A percentile compares a stretch with the other conserved stretches of the same genome.
These are phyloP conservation scores for Wickerhamiella cacticola DNA, from an alignment of 805 yeast genomes.

Conservation along the genomic window DNA sequence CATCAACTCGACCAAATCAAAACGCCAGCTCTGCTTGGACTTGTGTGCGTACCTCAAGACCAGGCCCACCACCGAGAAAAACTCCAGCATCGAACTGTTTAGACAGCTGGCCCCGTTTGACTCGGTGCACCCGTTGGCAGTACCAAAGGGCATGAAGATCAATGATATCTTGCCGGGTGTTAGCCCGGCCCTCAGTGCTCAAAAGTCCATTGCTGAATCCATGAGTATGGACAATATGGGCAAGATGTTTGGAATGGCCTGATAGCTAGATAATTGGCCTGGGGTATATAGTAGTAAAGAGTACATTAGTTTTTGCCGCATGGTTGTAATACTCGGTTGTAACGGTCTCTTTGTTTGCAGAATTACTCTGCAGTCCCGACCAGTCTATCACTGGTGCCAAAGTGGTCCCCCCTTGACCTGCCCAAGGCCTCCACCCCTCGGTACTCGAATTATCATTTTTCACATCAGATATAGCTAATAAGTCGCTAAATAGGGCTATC, in stretches of 20 bases:
- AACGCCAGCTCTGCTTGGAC: constrained; percentile 51
- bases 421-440: too few species aligned
- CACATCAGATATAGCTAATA: too few species aligned
- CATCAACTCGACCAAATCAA: constrained; percentile 46
- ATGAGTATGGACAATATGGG: constrained; percentile 17
- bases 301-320: too few species aligned
- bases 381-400: too few species aligned
- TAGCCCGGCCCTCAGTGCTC: constrained; percentile 66
- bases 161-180: constrained; percentile 81
- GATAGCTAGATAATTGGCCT: too few species aligned
- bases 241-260: constrained; percentile 8
- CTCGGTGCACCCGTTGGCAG: constrained; percentile 42
- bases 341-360: too few species aligned
- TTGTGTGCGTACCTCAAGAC: constrained; percentile 49
- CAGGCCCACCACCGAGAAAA: constrained; percentile 57
- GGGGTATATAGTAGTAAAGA: too few species aligned
- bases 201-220: constrained; percentile 55
- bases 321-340: too few species aligned
- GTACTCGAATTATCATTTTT: too few species aligned
- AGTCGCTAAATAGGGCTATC: neutral
- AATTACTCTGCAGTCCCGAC: too few species aligned
- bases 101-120: constrained; percentile 22
- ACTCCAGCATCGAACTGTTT: constrained; percentile 33
- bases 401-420: too few species aligned
- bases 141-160: constrained; percentile 78